Base-by-base conservation (phyloP, 179 eudicot genomes). In the Camellia oleifera region DNA sequence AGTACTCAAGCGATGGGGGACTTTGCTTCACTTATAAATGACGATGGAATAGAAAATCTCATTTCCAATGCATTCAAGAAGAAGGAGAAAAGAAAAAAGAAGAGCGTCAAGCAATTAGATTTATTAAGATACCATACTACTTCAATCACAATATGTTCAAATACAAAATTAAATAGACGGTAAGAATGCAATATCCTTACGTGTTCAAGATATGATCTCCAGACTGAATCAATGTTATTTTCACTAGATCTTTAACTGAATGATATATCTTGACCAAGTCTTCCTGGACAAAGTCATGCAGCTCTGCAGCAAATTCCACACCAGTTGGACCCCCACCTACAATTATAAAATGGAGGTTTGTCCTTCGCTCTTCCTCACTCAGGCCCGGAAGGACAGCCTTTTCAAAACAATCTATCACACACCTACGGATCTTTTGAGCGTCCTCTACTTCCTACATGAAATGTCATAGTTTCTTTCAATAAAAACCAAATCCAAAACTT, bases 281-380 rank as follows among this genome's bases (percentile, higher is more conserved):
- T 87, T 94, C 94, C n/a, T 63, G 77, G 75, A 95, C 83, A 80
- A 80, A 91, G 67, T 95, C 97, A 77, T 95, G 99, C 69, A 95
- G 91, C 84, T 94, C 98, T 11, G 98, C 99, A 58, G 99, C 96
- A 87, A 95, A 95, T 84, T 94, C 99, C 81, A 94, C 92, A 74
- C 99, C 99, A 62, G 98, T 89, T 50, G 99, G 99, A 75, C 99
- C 98, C 26, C 99, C 99, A 77, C 99, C 99, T 15, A 95, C 96
- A 73, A 94, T 84, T 32, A 94, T 90, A 82, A 95, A 95, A 83
- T 95, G 99, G 73, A 95, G 91, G 77, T 86, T 85, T 69, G 86
- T 87, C 81, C 87, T 88, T 77, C 89, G 88, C 74, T 95, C 98
- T 81, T 91, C 97, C 79, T 95, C 98, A 66, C 84, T 95, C 72